Evolutionary conservation across 2,329 filamentous ascomycete genomes (phyloP), one percentile per base, ranked within the genome.

Genomic region (Epichloe uncinata): DNA sequence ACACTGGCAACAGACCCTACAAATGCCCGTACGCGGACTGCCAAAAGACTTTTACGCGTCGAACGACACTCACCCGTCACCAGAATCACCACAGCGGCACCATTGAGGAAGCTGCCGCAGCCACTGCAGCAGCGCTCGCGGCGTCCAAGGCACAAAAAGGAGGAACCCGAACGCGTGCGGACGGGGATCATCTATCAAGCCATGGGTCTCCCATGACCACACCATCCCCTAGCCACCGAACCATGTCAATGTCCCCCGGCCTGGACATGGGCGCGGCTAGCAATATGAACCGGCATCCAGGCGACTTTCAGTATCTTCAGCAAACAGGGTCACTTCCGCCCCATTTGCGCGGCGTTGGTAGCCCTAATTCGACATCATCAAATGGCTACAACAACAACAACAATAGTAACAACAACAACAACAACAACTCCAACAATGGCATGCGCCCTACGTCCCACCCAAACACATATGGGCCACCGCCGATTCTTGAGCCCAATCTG

Each of bases 1-100:
- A 98, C 64, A 94, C 88, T 4, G 93, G 93, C 52, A 95, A 93
- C 69, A 79, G 93, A 46, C 93, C 93, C 1, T 98, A 97, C 73
- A 95, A 95, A 67, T 98, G 93, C 69, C 90, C 90, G 1, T 97
- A 93, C 60, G 90, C 89, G 52, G 90, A 96, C 66, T 98, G 93
- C 67, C 90, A 97, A 64, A 97, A 97, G 77, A 97, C 91, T 0
- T 98, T 98, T 62, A 98, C 93, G 9, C 84, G 93, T 51, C 85
- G 91, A 56, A 97, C 93, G 1, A 97, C 93, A 3, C 73, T 98
- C 54, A 98, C 91, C 2, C 82, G 93, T 47, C 93, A 98, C 64
- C 89, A 96, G 69, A 95, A 95, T 59, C 87, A 95, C 60, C 93
- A 97, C 66, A 94, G 86, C 18, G 93, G 91, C 41, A 96, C 90